Evolutionary conservation across 2,329 filamentous ascomycete species (phyloP).

Genomic region (Aspergillus intermedius): DNA sequence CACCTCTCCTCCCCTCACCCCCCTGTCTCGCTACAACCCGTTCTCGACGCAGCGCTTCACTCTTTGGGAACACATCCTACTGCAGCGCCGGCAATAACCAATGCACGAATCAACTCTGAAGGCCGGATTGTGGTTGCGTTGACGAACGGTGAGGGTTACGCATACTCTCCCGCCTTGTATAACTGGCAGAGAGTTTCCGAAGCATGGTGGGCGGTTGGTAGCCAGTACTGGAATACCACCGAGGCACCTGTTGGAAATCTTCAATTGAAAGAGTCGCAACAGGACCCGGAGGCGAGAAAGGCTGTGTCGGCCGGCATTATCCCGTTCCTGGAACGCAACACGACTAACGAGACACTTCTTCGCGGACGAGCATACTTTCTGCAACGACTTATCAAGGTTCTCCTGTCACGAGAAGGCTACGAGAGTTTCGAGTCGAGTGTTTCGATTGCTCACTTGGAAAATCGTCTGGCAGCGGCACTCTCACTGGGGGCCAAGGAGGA

Average conservation of each 20-base stretch:
- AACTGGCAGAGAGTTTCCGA: slow-evolving; percentile 95
- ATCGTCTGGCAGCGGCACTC: slow-evolving; percentile 81
- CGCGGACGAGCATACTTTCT: slow-evolving; percentile 88
- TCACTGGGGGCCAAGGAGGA: slow-evolving; percentile 82
- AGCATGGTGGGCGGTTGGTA: slow-evolving; percentile 95
- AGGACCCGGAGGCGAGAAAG: slow-evolving; percentile 46
- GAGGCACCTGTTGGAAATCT: slow-evolving; percentile 81
- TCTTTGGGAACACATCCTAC: slow-evolving; percentile 73
- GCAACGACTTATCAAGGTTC: slow-evolving; percentile 81
- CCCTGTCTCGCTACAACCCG: slow-evolving; percentile 78
- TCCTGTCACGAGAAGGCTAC: slow-evolving; percentile 83
- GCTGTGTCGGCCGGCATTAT: slow-evolving; percentile 84
- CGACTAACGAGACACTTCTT: slow-evolving; percentile 83
- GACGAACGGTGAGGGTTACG: slow-evolving; percentile 90
- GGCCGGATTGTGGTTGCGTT: slow-evolving; percentile 84
- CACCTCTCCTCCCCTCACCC: slow-evolving; percentile 79
- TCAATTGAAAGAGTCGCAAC: slow-evolving; percentile 62
- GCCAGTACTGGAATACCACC: slow-evolving; percentile 98
- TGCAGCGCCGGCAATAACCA: slow-evolving; percentile 75
- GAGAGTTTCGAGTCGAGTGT: slow-evolving; percentile 87
- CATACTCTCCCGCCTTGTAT: slow-evolving; percentile 78
- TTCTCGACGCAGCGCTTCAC: slow-evolving; percentile 78
- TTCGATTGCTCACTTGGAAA: slow-evolving; percentile 91
- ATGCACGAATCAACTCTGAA: slow-evolving; percentile 80
- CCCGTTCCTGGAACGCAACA: slow-evolving; percentile 86